Conservation (phyloP, 176 grass and related monocot genomes). For the Saccharum spontaneum region DNA sequence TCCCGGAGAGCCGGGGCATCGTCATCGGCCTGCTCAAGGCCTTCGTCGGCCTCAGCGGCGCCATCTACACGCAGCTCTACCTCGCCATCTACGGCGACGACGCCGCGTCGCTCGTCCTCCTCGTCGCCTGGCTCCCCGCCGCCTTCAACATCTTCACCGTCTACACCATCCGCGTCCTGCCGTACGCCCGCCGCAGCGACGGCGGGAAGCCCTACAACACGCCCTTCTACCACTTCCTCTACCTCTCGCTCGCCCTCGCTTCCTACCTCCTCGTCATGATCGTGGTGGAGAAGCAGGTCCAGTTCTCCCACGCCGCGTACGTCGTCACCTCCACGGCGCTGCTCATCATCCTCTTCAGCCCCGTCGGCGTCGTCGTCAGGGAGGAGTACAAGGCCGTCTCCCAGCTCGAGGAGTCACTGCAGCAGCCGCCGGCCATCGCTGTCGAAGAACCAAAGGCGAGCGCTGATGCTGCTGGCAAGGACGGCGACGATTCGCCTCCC, state of each 20-base stretch:
- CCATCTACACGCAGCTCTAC: constrained; percentile 89
- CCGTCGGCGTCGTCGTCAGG: constrained; percentile 37
- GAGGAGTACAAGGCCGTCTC: constrained; percentile 35
- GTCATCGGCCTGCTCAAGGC: constrained; percentile 50
- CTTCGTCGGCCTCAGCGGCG: constrained; percentile 84
- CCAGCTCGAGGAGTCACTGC: constrained; percentile 13
- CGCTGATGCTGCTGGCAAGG: not conserved
- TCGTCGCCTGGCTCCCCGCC: constrained; percentile 61
- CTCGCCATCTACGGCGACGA: constrained; percentile 61
- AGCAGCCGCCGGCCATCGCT: constrained; percentile 27
- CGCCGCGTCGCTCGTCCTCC: constrained; percentile 42
- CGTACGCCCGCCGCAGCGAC: not conserved
- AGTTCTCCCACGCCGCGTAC: constrained; percentile 36
- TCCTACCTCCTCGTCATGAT: constrained; percentile 50
- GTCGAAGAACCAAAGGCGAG: not conserved
- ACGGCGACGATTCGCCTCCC: not conserved
- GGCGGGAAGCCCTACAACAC: not conserved
- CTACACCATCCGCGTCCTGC: constrained; percentile 51
- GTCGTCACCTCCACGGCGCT: constrained; percentile 25
- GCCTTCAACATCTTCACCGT: constrained; percentile 56
- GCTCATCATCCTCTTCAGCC: constrained; percentile 46
- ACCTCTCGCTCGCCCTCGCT: constrained; percentile 42
- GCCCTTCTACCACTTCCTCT: constrained; percentile 48
- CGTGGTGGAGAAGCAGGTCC: constrained; percentile 44
- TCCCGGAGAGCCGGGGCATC: constrained; percentile 62